These are phyloP conservation scores for Mycena vitilis DNA, from an alignment of 768 basidiomycete species.

Conservation along the genomic window DNA sequence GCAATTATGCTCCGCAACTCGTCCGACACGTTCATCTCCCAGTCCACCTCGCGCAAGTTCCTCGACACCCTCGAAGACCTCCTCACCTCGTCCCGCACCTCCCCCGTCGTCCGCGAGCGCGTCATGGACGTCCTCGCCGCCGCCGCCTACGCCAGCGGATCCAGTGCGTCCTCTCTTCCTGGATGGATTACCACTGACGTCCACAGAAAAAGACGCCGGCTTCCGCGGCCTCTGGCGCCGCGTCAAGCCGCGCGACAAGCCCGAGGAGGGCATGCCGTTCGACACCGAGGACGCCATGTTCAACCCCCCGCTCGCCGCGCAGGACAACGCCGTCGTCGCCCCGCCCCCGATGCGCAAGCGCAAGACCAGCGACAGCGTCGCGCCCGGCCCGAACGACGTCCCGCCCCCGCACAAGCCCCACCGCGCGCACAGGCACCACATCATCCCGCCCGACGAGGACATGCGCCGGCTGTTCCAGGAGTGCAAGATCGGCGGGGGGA, in stretches of 20 bases:
- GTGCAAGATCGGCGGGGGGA: constrained; percentile 84
- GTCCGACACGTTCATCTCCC: constrained; percentile 73
- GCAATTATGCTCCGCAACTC: constrained; percentile 90
- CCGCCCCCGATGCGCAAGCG: constrained; percentile 50
- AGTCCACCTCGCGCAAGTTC: constrained; percentile 81
- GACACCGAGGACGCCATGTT: constrained; percentile 85
- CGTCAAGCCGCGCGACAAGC: constrained; percentile 82
- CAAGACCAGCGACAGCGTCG: constrained; percentile 40
- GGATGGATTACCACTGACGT: neutral
- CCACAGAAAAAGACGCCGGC: constrained; percentile 54
- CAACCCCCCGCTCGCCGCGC: constrained; percentile 61
- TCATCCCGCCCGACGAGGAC: constrained; percentile 86
- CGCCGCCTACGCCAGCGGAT: constrained; percentile 75
- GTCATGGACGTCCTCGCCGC: constrained; percentile 84
- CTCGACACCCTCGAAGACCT: constrained; percentile 82
- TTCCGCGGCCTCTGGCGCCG: constrained; percentile 83
- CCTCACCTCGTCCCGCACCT: constrained; percentile 67
- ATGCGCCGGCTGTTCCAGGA: constrained; percentile 86
- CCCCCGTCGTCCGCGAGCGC: constrained; percentile 83
- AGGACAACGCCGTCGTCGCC: too few species aligned
- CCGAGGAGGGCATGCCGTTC: constrained; percentile 86
- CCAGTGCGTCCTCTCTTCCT: constrained; percentile 47
- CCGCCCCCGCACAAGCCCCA: constrained; percentile 23
- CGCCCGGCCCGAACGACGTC: constrained; percentile 19
- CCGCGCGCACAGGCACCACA: constrained; percentile 31